Conservation (phyloP, 192 early-diverging fungal genomes). For the Podila verticillata region DNA sequence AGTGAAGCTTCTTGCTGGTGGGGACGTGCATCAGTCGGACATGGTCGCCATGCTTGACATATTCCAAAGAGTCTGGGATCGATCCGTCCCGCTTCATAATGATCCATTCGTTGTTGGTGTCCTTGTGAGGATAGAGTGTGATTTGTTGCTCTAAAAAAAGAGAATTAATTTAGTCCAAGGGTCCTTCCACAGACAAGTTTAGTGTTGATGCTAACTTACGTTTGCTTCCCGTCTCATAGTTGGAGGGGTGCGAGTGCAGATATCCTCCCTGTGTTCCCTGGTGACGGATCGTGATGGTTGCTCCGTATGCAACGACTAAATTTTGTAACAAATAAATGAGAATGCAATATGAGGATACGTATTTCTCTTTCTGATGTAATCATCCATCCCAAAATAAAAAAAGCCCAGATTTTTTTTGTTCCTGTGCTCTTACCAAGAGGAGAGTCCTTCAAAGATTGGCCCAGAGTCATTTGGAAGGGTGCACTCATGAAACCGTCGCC, state of each 20-base stretch:
- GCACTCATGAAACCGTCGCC: slow-evolving; percentile 94
- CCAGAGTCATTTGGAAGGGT: slow-evolving; percentile 88
- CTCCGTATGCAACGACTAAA: slow-evolving; percentile 72
- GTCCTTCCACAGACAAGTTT: too few relatives aligned
- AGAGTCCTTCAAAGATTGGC: slow-evolving; percentile 62
- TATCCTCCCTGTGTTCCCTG: slow-evolving; percentile 78
- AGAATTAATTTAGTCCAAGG: background rate
- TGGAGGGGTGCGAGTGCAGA: slow-evolving; percentile 74
- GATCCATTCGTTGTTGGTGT: slow-evolving; percentile 90
- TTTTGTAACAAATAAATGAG: background rate
- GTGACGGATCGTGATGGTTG: slow-evolving; percentile 71
- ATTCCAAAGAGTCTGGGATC: slow-evolving; percentile 40
- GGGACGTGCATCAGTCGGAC: slow-evolving; percentile 77
- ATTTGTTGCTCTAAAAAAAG: slow-evolving; percentile 54
- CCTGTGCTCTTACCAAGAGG: slow-evolving; percentile 29
- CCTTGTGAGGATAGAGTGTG: slow-evolving; percentile 65
- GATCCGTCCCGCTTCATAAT: slow-evolving; percentile 53
- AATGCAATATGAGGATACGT: background rate
- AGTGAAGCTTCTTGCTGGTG: slow-evolving; percentile 72
- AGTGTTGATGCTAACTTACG: slow-evolving; percentile 51
- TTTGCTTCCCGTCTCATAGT: slow-evolving; percentile 82
- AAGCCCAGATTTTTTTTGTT: background rate
- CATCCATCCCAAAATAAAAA: background rate
- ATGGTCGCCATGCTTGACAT: slow-evolving; percentile 75
- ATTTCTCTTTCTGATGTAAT: background rate